These are phyloP conservation scores for Cadophora luteo-olivacea DNA, from an alignment of 2,329 filamentous ascomycete genomes.

Conservation along the genomic window DNA sequence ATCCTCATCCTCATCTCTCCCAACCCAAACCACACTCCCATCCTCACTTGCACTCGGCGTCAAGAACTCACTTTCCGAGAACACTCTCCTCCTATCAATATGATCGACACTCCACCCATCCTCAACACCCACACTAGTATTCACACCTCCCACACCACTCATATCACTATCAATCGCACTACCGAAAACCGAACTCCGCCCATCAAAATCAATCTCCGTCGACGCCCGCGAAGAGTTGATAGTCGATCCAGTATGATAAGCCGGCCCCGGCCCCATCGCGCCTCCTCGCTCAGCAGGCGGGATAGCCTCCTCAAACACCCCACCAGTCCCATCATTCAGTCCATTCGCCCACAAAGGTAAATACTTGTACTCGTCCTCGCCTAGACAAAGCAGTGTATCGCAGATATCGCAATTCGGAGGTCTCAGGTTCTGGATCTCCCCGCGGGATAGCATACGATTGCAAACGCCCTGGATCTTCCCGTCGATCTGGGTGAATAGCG, in stretches of 20 bases:
- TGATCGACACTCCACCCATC: conserved; percentile 28
- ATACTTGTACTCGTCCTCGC: conserved; percentile 64
- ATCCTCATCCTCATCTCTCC: neutral
- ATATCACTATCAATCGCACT: conserved; percentile 12
- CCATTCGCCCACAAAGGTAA: conserved; percentile 71
- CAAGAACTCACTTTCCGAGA: conserved; percentile 23
- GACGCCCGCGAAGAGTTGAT: conserved; percentile 31
- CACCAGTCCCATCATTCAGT: conserved; percentile 56
- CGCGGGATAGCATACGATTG: conserved; percentile 17
- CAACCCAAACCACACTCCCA: conserved; percentile 13
- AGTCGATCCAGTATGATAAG: conserved; percentile 43
- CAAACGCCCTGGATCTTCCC: conserved; percentile 13
- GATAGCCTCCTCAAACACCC: conserved; percentile 51
- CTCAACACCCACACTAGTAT: conserved; percentile 31
- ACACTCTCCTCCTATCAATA: conserved; percentile 24
- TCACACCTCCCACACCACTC: conserved; percentile 7
- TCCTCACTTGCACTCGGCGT: neutral
- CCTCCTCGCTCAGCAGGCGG: conserved; percentile 45
- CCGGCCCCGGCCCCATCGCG: conserved; percentile 45
- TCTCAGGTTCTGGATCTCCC: conserved; percentile 16
- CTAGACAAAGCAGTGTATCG: conserved; percentile 57
- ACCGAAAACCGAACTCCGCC: conserved; percentile 10
- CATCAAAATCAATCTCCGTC: conserved; percentile 25
- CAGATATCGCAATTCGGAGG: conserved; percentile 34
- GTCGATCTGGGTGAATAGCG: conserved; percentile 26